A percentile compares a stretch with the other conserved stretches of the same genome.
Evolutionary conservation across 495 filamentous ascomycete species (phyloP).

Genomic region (Tuber microsphaerosporum): DNA sequence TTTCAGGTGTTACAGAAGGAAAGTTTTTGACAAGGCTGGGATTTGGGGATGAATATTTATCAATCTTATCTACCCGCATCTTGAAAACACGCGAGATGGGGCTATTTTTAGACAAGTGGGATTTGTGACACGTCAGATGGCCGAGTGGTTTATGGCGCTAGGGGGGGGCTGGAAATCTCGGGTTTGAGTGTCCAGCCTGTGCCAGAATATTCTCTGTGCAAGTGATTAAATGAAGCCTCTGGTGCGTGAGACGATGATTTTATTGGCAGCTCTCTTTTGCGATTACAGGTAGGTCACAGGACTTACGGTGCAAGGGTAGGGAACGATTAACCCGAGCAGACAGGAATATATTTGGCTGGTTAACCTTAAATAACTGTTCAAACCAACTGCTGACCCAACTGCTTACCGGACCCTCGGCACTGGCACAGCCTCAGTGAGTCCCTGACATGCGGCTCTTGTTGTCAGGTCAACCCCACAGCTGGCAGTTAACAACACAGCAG

Average conservation of each 20-base stretch:
- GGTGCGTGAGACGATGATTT: background rate
- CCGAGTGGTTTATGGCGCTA: background rate
- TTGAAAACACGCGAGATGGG: background rate
- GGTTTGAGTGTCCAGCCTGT: background rate
- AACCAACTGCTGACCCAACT: too few species aligned
- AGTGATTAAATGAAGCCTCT: background rate
- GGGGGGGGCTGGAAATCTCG: background rate
- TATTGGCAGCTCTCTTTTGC: background rate
- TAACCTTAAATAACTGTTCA: too few species aligned
- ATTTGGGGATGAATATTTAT: background rate
- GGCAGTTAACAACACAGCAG: background rate
- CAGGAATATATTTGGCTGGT: too few species aligned
- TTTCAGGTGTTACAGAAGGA: background rate
- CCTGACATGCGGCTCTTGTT: background rate
- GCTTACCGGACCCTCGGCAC: too few species aligned
- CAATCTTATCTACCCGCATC: background rate
- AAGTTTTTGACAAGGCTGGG: background rate
- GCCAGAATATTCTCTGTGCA: background rate
- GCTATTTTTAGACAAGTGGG: too few species aligned
- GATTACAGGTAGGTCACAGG: background rate
- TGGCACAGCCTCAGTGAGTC: background rate
- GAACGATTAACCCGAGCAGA: too few species aligned
- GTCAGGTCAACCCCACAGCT: background rate
- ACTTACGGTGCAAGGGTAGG: background rate
- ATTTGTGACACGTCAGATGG: background rate